Evolutionary conservation across 768 basidiomycete genomes (phyloP).

Genomic region (Hericium coralloides): DNA sequence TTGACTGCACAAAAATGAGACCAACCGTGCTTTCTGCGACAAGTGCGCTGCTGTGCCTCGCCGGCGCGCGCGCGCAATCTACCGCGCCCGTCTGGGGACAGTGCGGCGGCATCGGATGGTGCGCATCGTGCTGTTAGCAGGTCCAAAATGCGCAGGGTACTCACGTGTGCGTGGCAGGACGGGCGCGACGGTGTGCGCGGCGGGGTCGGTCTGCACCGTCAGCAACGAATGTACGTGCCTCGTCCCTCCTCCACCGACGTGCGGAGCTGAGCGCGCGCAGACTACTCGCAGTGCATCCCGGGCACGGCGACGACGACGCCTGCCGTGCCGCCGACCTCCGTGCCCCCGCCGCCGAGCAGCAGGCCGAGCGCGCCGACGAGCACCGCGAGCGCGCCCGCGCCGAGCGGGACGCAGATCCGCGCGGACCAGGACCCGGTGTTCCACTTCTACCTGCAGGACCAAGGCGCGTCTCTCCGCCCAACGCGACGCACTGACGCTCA

Average conservation of each 20-base stretch:
- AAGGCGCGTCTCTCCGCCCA: constrained; percentile 23
- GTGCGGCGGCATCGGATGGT: constrained; percentile 30
- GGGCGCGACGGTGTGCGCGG: constrained; percentile 34
- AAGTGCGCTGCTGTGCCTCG: background rate
- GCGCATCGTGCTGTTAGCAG: background rate
- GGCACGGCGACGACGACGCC: constrained; percentile 20
- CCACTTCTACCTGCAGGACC: constrained; percentile 48
- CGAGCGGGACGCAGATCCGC: constrained; percentile 40
- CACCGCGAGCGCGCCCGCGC: constrained; percentile 16
- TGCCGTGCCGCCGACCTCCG: constrained; percentile 20
- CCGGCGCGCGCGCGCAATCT: constrained; percentile 24
- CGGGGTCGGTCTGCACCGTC: constrained; percentile 34
- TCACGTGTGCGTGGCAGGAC: constrained; percentile 21
- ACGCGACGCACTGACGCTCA: background rate
- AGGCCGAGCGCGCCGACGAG: constrained; percentile 18
- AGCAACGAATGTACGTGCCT: constrained; percentile 28
- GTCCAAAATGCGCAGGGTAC: background rate
- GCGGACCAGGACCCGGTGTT: constrained; percentile 42
- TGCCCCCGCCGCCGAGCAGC: constrained; percentile 20
- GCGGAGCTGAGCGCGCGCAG: constrained; percentile 19
- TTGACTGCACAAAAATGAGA: too few relatives aligned
- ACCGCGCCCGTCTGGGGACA: constrained; percentile 28
- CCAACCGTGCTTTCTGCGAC: too few relatives aligned
- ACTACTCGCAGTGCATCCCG: constrained; percentile 48
- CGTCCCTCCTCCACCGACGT: background rate